Evolutionary conservation across 2,329 filamentous ascomycete species (phyloP), one percentile per base, ranked within the genome.

Genomic region (Xylariaceae sp.): DNA sequence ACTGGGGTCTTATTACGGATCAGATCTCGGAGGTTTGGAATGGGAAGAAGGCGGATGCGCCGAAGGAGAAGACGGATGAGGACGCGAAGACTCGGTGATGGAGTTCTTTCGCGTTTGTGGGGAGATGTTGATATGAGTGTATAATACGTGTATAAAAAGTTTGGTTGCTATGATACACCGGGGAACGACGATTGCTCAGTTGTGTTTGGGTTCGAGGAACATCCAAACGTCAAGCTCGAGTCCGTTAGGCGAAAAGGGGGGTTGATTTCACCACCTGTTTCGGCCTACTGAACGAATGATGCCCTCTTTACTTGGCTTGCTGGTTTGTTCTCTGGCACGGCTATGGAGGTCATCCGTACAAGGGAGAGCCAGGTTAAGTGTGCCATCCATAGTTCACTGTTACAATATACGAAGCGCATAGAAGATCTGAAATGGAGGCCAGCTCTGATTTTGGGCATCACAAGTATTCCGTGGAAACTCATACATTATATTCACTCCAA

Each of bases 1-100:
- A 83, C 68, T 79, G 78, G 62, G 81, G 79, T 42, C 74, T 86
- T 59, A 85, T 85, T 56, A 72, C 78, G 62, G 80, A 83, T 7
- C 82, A 85, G 71, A 74, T 85, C 57, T 72, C 72, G n/a, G 82
- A 86, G 63, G 83, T 83, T 10, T 82, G 71, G 67, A 66, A 56
- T 37, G 57, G 62, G 50, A 57, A 57, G 9, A 66, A 65, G 62
- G 75, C 52, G 6, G 61, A 61, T 30, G 45, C 10, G 3, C 39
- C 74, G 45, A 65, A 65, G 50, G 63, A 64, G 4, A 74, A 74
- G 67, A 71, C 69, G 67, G 63, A 72, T 62, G 56, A 62, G 2
- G 57, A 57, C 34, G 69, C 70, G 61, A 62, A 62, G 11, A 53
- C 55, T 9, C 44, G 55, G 10, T 64, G 55, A 61, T 65, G 23